Percentiles rank a stretch among this genome's conserved stretches.
Conservation (phyloP, 805 yeast species). For the Metschnikowia kofuensis region DNA sequence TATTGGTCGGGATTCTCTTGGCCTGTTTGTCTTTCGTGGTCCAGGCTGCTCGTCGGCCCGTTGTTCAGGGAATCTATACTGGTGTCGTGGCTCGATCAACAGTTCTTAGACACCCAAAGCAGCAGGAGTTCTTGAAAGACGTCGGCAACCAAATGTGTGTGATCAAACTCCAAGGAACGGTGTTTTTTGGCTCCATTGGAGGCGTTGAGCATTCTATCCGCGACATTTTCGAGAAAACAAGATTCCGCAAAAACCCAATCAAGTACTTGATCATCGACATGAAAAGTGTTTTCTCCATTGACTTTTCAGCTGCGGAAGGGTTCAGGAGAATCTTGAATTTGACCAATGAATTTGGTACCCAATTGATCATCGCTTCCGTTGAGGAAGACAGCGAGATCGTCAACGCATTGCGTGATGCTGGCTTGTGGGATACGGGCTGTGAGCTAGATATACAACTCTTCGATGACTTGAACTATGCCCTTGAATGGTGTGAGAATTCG, state of each 20-base stretch:
- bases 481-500: conserved; percentile 96
- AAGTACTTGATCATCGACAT: conserved; percentile 82
- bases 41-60: conserved; percentile 81
- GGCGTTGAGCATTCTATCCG: conserved; percentile 79
- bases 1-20: conserved; percentile 81
- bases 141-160: conserved; percentile 92
- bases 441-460: conserved; percentile 57
- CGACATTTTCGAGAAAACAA: conserved; percentile 54
- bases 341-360: conserved; percentile 64
- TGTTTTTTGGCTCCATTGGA: conserved; percentile 94
- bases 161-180: conserved; percentile 79
- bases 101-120: conserved; percentile 85
- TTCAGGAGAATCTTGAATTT: conserved; percentile 82
- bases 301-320: conserved; percentile 95
- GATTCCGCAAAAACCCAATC: conserved; percentile 56
- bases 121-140: conserved; percentile 75
- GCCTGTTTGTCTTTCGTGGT: conserved; percentile 96
- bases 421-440: conserved; percentile 54
- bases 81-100: conserved; percentile 91
- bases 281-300: conserved; percentile 76
- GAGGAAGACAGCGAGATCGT: conserved; percentile 62
- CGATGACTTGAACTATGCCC: conserved; percentile 75
- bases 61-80: conserved; percentile 75
- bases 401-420: conserved; percentile 76
- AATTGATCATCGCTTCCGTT: conserved; percentile 76